These are phyloP conservation scores for Aspergillus funiculosus DNA, from an alignment of 495 filamentous ascomycete genomes.

Conservation along the genomic window DNA sequence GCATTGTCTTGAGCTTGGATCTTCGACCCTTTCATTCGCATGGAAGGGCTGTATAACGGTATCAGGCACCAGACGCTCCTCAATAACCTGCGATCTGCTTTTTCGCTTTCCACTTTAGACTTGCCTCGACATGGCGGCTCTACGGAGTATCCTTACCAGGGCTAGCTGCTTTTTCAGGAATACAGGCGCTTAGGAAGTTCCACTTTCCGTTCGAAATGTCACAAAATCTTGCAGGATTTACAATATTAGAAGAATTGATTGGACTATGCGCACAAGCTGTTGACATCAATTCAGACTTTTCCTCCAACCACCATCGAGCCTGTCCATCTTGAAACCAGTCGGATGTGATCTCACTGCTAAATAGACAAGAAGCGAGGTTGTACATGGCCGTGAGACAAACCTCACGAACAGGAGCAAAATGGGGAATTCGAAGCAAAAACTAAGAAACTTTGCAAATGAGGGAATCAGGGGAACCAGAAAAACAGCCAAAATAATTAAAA, in stretches of 20 bases:
- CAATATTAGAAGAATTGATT: conserved; percentile 23
- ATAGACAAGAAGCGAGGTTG: conserved; percentile 14
- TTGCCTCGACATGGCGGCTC: neutral
- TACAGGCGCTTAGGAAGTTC: conserved; percentile 37
- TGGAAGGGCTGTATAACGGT: no score
- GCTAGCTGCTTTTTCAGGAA: conserved; percentile 20
- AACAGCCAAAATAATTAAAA: conserved; percentile 13
- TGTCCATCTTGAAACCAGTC: conserved; percentile 26
- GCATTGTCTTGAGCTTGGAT: no score
- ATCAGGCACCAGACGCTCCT: no score
- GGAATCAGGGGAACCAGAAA: conserved; percentile 20
- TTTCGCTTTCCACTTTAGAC: neutral
- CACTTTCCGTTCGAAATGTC: conserved; percentile 22
- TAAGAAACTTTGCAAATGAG: conserved; percentile 16
- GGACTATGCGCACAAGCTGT: conserved; percentile 14
- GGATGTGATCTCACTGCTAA: conserved; percentile 29
- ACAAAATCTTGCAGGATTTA: conserved; percentile 11
- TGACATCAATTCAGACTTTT: conserved; percentile 14
- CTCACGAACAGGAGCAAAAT: conserved; percentile 17
- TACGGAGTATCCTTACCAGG: conserved; percentile 17
- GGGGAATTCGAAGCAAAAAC: conserved; percentile 10
- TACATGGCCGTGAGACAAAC: conserved; percentile 32
- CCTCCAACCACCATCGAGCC: conserved; percentile 22
- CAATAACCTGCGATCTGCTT: no score
- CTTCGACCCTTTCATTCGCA: no score